phyloP scores from a whole-genome alignment of 192 early-diverging fungal species.

The Podila horticola region DNA sequence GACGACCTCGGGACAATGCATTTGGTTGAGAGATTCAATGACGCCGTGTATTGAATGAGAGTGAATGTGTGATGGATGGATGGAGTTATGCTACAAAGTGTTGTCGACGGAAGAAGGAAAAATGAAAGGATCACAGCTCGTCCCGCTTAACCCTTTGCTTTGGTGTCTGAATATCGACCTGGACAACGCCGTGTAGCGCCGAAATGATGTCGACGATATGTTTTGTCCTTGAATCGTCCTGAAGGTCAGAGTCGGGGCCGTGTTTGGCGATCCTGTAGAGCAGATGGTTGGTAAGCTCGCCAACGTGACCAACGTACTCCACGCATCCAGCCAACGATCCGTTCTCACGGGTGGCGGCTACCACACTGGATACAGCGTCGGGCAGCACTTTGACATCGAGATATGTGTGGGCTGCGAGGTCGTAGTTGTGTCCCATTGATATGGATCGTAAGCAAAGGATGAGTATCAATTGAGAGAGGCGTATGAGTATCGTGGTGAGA shows the following conservation, averaged over 20 bases:
- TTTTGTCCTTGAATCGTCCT: constrained; percentile 22
- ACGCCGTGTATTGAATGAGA: too few relatives aligned
- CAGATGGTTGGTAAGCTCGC: constrained; percentile 36
- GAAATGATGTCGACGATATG: constrained; percentile 33
- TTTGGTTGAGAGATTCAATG: too few relatives aligned
- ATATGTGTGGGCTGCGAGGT: neutral
- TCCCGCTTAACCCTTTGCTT: constrained; percentile 34
- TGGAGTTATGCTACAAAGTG: neutral
- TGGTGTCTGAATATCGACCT: constrained; percentile 39
- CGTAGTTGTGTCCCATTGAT: neutral
- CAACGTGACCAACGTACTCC: constrained; percentile 44
- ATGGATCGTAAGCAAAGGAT: neutral
- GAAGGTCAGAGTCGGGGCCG: neutral
- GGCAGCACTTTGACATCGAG: constrained; percentile 19
- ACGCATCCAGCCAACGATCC: constrained; percentile 25
- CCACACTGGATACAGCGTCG: constrained; percentile 19
- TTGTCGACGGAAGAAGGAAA: neutral
- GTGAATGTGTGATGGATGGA: too few relatives aligned
- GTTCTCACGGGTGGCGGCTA: constrained; percentile 24
- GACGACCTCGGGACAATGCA: too few relatives aligned
- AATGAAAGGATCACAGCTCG: constrained; percentile 20
- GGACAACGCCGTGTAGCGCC: constrained; percentile 32
- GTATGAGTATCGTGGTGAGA: neutral
- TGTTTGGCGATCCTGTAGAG: constrained; percentile 31
- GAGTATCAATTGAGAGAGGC: neutral